Base-by-base conservation (phyloP, 2,329 filamentous ascomycete species). In the Aspergillus ochraceoroseus region DNA sequence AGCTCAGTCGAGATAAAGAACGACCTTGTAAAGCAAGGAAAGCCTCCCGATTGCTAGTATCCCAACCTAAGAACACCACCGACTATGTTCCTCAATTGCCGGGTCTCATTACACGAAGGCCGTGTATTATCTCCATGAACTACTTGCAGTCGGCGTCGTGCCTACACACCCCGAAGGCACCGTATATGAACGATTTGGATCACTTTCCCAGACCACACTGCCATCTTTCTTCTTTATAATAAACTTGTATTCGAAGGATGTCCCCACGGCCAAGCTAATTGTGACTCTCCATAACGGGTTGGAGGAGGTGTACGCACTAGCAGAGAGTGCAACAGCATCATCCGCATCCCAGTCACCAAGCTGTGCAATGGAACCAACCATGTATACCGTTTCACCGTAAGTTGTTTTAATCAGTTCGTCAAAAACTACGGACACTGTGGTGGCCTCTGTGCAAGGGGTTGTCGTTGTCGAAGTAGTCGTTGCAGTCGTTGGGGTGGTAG, bases 241-340 rank as follows among this genome's bases (percentile, higher is more conserved):
- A 56, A 79, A 87, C 66, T 87, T 86, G 61, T 85, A 87, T 65
- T 79, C 54, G 29, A 87, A 67, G 3, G 61, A 64, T 32, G 70
- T 68, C 1, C 81, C 82, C 0, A 77, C 69, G 0, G 69, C 62
- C 11, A 87, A 62, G 1, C 63, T 66, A 20, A 86, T 56, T 0
- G 73, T 74, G 0, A 62, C 70, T 32, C 65, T 71, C 84, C 83
- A 87, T 5, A 83, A 49, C 1, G 76, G 79, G 52, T 83, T 77
- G 25, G 58, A 63, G 1, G 65, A 53, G 0, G 77, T 81, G 57
- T 87, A 87, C 13, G 68, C 54, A 9, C 64, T 67, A 2, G 83
- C 77, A 29, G 71, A 75, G 12, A 88, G 67, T 0, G 75, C 53
- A 2, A 83, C 54, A 0, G 76, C 82, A 18, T 63, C 67, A 32